Evolutionary conservation across 2,329 filamentous ascomycete species (phyloP).

Genomic region (Penicillium carneum): DNA sequence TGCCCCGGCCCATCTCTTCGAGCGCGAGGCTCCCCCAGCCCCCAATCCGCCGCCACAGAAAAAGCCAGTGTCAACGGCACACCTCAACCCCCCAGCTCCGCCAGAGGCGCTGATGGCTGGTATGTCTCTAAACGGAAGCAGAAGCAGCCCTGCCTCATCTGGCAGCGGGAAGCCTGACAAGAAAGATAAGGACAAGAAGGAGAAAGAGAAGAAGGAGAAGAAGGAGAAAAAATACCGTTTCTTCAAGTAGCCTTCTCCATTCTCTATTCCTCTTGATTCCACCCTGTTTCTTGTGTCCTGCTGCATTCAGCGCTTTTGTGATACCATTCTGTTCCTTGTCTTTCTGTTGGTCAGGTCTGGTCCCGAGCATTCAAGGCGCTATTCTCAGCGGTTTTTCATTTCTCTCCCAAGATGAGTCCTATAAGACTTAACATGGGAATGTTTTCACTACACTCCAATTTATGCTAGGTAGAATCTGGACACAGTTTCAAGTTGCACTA

Average conservation of each 20-base stretch:
- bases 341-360: conserved; percentile 24
- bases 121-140: conserved; percentile 46
- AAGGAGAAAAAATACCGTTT: conserved; percentile 66
- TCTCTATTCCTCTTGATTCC: conserved; percentile 4
- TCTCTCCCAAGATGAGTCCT: not conserved
- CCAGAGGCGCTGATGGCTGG: conserved; percentile 46
- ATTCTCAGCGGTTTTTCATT: conserved; percentile 15
- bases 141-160: conserved; percentile 34
- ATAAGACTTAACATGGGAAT: not conserved
- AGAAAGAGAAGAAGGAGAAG: conserved; percentile 64
- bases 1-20: conserved; percentile 85
- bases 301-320: conserved; percentile 41
- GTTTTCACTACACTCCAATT: conserved; percentile 7
- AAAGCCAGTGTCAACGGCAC: conserved; percentile 30
- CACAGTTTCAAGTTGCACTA: not conserved
- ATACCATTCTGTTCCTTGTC: conserved; percentile 44
- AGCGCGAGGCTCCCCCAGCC: conserved; percentile 67
- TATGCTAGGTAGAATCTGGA: conserved; percentile 7
- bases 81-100: conserved; percentile 39
- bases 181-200: conserved; percentile 57
- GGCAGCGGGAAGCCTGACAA: conserved; percentile 42
- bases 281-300: conserved; percentile 13
- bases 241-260: conserved; percentile 49
- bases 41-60: conserved; percentile 51
- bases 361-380: conserved; percentile 31